Base-by-base conservation (phyloP, 768 basidiomycete genomes). In the Mycena polygramma region DNA sequence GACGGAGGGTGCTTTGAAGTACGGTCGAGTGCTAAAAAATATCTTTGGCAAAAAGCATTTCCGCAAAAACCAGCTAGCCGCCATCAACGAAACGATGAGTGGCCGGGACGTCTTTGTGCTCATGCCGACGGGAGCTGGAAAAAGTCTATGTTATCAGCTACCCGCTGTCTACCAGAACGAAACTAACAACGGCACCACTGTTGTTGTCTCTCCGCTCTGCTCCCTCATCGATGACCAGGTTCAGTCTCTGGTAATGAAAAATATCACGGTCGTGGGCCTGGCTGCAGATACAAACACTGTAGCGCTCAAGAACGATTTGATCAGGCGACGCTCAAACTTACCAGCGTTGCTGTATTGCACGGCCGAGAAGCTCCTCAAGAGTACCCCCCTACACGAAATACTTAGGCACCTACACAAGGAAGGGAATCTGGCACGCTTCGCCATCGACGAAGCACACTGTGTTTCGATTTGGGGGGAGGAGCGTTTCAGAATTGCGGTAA, bases 41-140 rank as follows among this genome's bases (percentile, higher is more conserved):
- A 15, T 35, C 22, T 65, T 70, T n/a, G n/a, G n/a, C 58, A 20
- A 20, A 1, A 22, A 20, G 1, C 6, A n/a, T 4, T 53, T 70
- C 4, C 55, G 52, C 6, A 13, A 26, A 36, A 46, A 36, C 11
- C 69, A 70, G 41, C 20, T 45, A 36, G 86, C 88, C 69, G 90
- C 89, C 2, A 89, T 94, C 73, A 81, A 87, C 49, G 87, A 86
- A 30, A 89, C 88, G 0, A 77, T 93, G 73, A 80, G 81, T 0
- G 89, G 88, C 11, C 82, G 84, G 57, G 92, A 94, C 71, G 88
- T 89, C 9, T 90, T 94, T 63, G 90, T 92, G 9, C 82, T 94
- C 15, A 90, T 92, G 83, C 92, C 93, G 4, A 94, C 92, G 2
- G 92, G 91, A n/a, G 90, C 90, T 9, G 90, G 90, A 0, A 91